Evolutionary conservation across 2,329 filamentous ascomycete genomes (phyloP), one percentile per base, ranked within the genome.

Genomic region (Colletotrichum agaves): DNA sequence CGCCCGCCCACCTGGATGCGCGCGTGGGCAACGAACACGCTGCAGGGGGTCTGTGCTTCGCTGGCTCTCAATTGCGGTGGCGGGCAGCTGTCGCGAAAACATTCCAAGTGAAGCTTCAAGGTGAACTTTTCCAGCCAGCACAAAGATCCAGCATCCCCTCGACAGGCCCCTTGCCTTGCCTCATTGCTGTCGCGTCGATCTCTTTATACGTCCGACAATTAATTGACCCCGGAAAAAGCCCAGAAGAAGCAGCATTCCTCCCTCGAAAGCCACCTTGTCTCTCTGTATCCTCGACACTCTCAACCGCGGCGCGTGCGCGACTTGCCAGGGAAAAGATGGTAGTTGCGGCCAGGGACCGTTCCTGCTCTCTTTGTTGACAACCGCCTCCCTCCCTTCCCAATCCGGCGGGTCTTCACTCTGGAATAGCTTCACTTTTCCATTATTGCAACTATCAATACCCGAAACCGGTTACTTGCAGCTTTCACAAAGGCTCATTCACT

Each of bases 11-110:
- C 23, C 23, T 27, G 5, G 23, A 27, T 6, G 23, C 23, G 61
- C 60, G 63, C 50, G 60, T 52, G 60, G 52, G 39, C 61, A 19
- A 41, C 61, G 46, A 61, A 67, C 61, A 64, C 65, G 53, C 44
- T 55, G 46, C 41, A 49, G 49, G 65, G 65, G 65, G 61, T 64
- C 61, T 37, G 61, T 59, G 61, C 61, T 35, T 49, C 35, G 15
- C n/a, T 37, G 33, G 46, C 46, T 15, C 44, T 52, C 47, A 12
- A 62, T 43, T 33, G 27, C 50, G 52, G 33, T 57, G 53, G 64
- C 64, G 61, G 53, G 53, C 52, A 61, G 53, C 55, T 43, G 66
- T 69, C 66, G 66, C 56, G 66, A 69, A 69, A 69, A 69, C 66
- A 69, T 67, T 62, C 55, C 63, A 39, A 33, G 43, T 33, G 43